Evolutionary conservation across 306 rosid species (phyloP).

Genomic region (Heteromeles arbutifolia): DNA sequence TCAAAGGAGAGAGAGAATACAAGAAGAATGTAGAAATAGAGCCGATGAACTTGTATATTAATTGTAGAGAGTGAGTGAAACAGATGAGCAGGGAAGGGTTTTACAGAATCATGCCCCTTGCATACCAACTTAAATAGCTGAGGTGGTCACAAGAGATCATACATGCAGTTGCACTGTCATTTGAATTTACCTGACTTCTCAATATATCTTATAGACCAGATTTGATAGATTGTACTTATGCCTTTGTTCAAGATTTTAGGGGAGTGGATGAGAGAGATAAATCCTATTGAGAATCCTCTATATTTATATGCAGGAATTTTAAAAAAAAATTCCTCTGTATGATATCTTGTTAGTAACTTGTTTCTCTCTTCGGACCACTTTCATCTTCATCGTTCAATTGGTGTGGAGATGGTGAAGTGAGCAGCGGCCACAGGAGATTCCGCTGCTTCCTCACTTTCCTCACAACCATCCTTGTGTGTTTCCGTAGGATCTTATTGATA

Average conservation of each 20-base stretch:
- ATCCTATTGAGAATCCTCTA: not conserved
- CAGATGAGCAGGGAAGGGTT: too few species aligned
- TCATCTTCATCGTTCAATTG: slow-evolving; percentile 34
- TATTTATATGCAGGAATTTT: not conserved
- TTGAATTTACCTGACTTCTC: too few species aligned
- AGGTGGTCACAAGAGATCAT: too few species aligned
- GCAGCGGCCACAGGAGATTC: slow-evolving; percentile 41
- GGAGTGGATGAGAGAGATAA: not conserved
- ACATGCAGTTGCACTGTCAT: too few species aligned
- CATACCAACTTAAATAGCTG: too few species aligned
- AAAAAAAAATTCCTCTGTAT: not conserved
- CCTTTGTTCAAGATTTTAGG: too few species aligned
- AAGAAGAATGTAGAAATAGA: not conserved
- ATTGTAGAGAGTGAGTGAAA: too few species aligned
- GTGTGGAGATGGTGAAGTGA: slow-evolving; percentile 44
- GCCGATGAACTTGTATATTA: not conserved
- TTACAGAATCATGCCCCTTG: too few species aligned
- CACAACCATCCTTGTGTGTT: slow-evolving; percentile 25
- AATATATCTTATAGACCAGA: too few species aligned
- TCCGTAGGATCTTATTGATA: slow-evolving; percentile 36
- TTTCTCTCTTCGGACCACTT: slow-evolving; percentile 17
- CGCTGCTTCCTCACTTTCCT: slow-evolving; percentile 31
- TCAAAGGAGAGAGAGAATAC: not conserved
- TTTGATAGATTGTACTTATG: too few species aligned
- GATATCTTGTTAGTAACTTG: slow-evolving; percentile 25